Base-by-base conservation (phyloP, 1,284 basidiomycete species). In the Xanthoconium separans region DNA sequence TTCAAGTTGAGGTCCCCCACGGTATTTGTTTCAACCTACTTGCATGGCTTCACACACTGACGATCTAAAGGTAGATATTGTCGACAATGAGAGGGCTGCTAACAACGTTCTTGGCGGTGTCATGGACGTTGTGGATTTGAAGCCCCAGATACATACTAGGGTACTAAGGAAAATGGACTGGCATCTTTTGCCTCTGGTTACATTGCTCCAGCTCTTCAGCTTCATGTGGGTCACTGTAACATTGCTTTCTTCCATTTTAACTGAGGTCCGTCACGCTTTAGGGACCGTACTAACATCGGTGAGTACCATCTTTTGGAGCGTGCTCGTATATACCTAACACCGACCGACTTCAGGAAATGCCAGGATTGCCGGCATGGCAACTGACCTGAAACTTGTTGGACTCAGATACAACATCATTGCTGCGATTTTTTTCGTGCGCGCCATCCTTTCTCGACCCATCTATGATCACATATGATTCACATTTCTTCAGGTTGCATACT, bases 121-220 rank as follows among this genome's bases (percentile, higher is more conserved):
- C 13, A 5, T 13, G 36, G 24, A 24, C 24, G 24, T 24, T 24
- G 6, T 24, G 24, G 24, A 24, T 24, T 24, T 24, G 6, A 24
- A 24, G 24, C 24, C 3, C 24, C 24, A 24, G 24, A 24, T 24
- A 6, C 64, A 60, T 44, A 55, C 61, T 16, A 70, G 62, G 44
- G 55, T 78, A 16, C 62, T 79, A 48, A 24, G 77, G 50, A 81
- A 79, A 63, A 64, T 81, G 36, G 80, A 82, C 58, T 61, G 69
- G 51, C 74, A 79, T 58, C 55, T 81, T 11, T 60, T 81, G 36
- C 80, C 80, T 2, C 71, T 78, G 44, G 69, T 80, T 44, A 73
- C 77, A 8, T 57, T 83, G 27, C 70, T 85, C 4, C 85, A 85
- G 62, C 72, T 85, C 33, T 73, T 81, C 47, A 80, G 75, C 0